phyloP scores from a whole-genome alignment of 179 eudicot species.

The Actinidia arguta region DNA sequence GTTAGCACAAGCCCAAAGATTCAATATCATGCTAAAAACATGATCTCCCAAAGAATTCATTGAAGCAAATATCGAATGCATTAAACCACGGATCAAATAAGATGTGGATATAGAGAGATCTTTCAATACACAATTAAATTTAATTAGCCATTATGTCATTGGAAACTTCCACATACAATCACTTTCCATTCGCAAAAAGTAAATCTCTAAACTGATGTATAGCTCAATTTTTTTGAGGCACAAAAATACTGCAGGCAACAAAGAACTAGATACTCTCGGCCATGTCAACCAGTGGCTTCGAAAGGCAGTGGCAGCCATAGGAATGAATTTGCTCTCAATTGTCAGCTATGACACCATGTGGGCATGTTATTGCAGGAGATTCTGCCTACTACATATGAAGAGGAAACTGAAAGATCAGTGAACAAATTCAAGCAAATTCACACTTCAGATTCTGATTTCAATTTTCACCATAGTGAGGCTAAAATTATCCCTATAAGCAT shows the following conservation, averaged over 20 bases:
- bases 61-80: not conserved
- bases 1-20: constrained; percentile 5
- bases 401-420: not conserved
- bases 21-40: constrained; percentile 1
- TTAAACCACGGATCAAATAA: not conserved
- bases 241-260: constrained; percentile 4
- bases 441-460: not conserved
- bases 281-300: too few relatives aligned
- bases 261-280: too few relatives aligned
- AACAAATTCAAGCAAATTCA: not conserved
- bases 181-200: too few relatives aligned
- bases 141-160: not conserved
- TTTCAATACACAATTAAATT: not conserved
- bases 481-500: not conserved
- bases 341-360: not conserved
- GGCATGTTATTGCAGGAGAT: not conserved
- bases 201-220: not conserved
- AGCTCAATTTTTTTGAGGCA: too few relatives aligned
- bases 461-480: not conserved
- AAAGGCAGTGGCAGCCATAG: not conserved
- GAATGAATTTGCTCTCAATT: not conserved
- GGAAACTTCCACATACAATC: constrained; percentile 6
- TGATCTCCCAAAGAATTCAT: constrained; percentile 3
- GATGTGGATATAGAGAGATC: not conserved
- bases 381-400: not conserved